Evolutionary conservation across 495 filamentous ascomycete species (phyloP).

Genomic region (Hyaloscypha bicolor): DNA sequence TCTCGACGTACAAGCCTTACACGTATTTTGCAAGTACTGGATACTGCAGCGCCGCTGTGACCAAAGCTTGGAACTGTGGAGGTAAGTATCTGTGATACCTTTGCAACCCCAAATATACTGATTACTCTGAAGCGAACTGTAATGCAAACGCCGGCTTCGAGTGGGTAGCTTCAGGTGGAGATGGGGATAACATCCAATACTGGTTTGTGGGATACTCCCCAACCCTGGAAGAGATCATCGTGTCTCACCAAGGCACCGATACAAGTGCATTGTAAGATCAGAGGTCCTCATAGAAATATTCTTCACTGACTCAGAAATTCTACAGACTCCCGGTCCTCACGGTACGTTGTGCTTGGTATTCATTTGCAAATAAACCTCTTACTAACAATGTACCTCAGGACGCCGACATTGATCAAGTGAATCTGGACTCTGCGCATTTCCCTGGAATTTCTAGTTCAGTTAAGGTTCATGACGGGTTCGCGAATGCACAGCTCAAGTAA

Average conservation of each 20-base stretch:
- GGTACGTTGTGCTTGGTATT: neutral
- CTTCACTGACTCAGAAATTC: neutral
- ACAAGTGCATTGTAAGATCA: neutral
- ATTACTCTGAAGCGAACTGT: neutral
- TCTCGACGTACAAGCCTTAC: constrained; percentile 2
- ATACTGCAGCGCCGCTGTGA: neutral
- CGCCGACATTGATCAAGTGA: neutral
- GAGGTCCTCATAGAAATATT: neutral
- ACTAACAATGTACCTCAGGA: neutral
- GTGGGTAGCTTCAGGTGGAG: neutral
- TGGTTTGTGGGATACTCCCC: constrained; percentile 10
- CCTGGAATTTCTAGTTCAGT: constrained; percentile 7
- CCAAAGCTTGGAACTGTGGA: neutral
- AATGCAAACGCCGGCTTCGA: constrained; percentile 4
- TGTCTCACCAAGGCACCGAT: constrained; percentile 11
- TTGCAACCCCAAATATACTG: neutral
- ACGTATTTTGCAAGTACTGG: constrained; percentile 3
- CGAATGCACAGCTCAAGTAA: constrained; percentile 2
- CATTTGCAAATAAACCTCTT: neutral
- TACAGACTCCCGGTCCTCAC: neutral
- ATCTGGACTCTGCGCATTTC: neutral
- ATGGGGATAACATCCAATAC: constrained; percentile 2
- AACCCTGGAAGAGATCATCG: neutral
- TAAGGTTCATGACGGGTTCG: constrained; percentile 1
- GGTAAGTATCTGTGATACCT: neutral